Percentiles rank a stretch among this genome's conserved stretches.
Conservation (phyloP, 176 grass and related monocot genomes). For the Hordeum marinum region DNA sequence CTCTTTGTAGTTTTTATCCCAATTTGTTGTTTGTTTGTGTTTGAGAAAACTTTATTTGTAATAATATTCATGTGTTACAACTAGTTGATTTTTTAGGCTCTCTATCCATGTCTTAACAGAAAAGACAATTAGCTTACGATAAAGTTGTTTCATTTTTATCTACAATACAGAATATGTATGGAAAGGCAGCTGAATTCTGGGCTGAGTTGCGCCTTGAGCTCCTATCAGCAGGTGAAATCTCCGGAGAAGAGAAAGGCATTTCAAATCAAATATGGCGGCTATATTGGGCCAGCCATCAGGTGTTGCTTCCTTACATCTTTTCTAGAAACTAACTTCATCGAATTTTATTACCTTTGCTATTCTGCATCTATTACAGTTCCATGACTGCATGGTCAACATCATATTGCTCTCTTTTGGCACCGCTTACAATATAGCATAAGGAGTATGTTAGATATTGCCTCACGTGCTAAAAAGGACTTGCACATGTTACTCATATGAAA, state of each 20-base stretch:
- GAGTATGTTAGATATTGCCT: constrained; percentile 2
- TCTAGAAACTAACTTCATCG: not conserved
- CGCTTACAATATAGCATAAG: constrained; percentile 14
- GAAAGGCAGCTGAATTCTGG: constrained; percentile 86
- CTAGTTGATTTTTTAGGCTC: not conserved
- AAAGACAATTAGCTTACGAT: constrained; percentile 5
- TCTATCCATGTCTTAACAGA: not conserved
- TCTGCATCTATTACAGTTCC: constrained; percentile 19
- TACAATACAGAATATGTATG: constrained; percentile 76
- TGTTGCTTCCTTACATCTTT: constrained; percentile 36
- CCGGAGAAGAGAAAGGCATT: constrained; percentile 65
- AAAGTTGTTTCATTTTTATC: constrained; percentile 18
- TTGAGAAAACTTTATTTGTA: constrained; percentile 1
- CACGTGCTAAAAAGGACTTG: not conserved
- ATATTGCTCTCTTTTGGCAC: not conserved
- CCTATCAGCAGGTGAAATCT: constrained; percentile 73
- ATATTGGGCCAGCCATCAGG: constrained; percentile 99
- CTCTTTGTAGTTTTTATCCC: constrained; percentile 1
- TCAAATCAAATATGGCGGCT: constrained; percentile 90
- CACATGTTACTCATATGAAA: constrained; percentile 26
- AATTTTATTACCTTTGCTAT: constrained; percentile 20
- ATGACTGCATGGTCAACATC: constrained; percentile 15
- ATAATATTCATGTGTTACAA: not conserved
- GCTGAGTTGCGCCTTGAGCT: constrained; percentile 80
- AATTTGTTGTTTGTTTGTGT: not conserved